Conservation (phyloP, 179 eudicot species). For the Beta corolliflora region DNA sequence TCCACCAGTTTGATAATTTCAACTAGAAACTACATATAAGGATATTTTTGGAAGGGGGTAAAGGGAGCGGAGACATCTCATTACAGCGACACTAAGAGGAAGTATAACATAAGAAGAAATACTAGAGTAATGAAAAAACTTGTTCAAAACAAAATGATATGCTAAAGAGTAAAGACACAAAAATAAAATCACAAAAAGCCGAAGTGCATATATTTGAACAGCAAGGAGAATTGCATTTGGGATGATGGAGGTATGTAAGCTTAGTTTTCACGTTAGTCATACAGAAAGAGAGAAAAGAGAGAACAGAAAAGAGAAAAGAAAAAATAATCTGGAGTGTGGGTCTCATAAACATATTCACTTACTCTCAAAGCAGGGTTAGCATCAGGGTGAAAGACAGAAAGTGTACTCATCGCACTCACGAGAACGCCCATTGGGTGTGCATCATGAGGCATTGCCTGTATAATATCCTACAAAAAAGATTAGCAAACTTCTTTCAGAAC, state of each 20-base stretch:
- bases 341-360: slow-evolving; percentile 31
- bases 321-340: neutral
- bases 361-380: slow-evolving; percentile 99
- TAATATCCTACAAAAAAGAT: slow-evolving; percentile 72
- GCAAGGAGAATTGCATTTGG: neutral
- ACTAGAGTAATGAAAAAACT: neutral
- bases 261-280: neutral
- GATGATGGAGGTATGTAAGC: slow-evolving; percentile 1
- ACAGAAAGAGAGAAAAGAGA: neutral
- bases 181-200: neutral
- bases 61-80: neutral
- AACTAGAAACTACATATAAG: neutral
- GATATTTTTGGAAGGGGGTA: neutral
- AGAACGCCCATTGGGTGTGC: slow-evolving; percentile 99
- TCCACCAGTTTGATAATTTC: neutral
- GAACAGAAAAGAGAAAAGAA: neutral
- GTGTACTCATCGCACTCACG: slow-evolving; percentile 94
- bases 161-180: neutral
- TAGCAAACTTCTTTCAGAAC: neutral
- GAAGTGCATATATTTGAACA: neutral
- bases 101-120: too few relatives aligned
- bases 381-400: slow-evolving; percentile 93
- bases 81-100: too few relatives aligned
- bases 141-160: neutral
- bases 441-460: slow-evolving; percentile 97